These are phyloP conservation scores for Aspergillus amoenus DNA, from an alignment of 2,329 filamentous ascomycete genomes.

Conservation along the genomic window DNA sequence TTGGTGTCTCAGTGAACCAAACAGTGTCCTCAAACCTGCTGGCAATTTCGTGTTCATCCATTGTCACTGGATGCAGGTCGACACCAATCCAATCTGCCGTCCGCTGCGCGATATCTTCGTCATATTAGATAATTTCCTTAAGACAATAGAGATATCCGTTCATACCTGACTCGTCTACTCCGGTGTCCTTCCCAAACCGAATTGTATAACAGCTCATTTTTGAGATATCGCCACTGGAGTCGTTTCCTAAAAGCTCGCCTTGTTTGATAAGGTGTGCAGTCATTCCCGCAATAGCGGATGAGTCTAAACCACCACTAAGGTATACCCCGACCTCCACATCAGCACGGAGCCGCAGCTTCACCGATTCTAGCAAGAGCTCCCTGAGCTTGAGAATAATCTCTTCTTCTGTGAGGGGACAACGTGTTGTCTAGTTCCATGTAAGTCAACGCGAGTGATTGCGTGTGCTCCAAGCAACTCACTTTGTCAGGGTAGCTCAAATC, in stretches of 20 bases:
- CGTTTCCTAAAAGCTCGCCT: conserved; percentile 49
- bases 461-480: conserved; percentile 29
- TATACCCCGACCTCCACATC: conserved; percentile 61
- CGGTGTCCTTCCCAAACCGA: conserved; percentile 51
- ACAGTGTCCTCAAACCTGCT: conserved; percentile 45
- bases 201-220: conserved; percentile 52
- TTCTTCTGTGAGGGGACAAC: conserved; percentile 47
- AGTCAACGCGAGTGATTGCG: not conserved
- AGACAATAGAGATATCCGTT: not conserved
- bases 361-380: conserved; percentile 51
- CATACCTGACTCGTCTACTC: conserved; percentile 51
- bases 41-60: conserved; percentile 47
- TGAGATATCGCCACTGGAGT: conserved; percentile 32
- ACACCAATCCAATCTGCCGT: conserved; percentile 52
- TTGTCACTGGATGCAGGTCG: conserved; percentile 43
- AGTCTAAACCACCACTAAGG: conserved; percentile 59
- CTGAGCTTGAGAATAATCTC: conserved; percentile 55
- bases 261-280: conserved; percentile 52
- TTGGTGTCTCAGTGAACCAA: conserved; percentile 47
- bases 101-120: conserved; percentile 43
- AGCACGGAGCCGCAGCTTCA: conserved; percentile 54
- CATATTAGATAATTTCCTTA: not conserved
- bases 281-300: conserved; percentile 58
- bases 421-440: conserved; percentile 20
- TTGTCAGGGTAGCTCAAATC: conserved; percentile 55